These are phyloP conservation scores for Bruguiera parviflora DNA, from an alignment of 345 rosid species.

Conservation along the genomic window DNA sequence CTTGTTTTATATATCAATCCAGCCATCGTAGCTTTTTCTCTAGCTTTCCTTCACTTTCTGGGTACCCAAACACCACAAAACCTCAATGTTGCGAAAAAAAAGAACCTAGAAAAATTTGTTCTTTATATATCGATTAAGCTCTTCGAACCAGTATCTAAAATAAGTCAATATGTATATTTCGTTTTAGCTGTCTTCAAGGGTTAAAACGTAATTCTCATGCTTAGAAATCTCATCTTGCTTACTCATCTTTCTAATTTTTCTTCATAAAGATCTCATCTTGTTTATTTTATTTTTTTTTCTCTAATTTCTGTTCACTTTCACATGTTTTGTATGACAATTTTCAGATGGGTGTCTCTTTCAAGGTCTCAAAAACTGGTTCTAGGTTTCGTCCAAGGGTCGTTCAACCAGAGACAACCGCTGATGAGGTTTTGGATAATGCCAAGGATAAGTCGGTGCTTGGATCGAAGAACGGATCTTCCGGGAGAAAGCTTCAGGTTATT, in stretches of 20 bases:
- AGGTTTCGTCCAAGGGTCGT: constrained; percentile 54
- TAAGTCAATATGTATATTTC: background rate
- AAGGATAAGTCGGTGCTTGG: constrained; percentile 28
- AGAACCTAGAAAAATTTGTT: background rate
- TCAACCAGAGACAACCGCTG: constrained; percentile 31
- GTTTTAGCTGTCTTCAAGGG: background rate
- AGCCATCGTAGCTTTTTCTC: background rate
- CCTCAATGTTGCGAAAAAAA: background rate
- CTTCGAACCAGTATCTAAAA: background rate
- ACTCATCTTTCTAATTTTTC: background rate
- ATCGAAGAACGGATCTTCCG: constrained; percentile 21
- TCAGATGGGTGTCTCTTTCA: constrained; percentile 66
- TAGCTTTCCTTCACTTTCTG: constrained; percentile 6
- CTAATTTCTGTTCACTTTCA: background rate
- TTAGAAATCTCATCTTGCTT: background rate
- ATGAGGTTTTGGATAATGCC: constrained; percentile 37
- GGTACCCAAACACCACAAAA: constrained; percentile 5
- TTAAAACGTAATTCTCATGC: background rate
- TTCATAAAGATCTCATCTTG: background rate
- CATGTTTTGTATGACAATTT: background rate
- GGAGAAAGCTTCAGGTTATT: constrained; percentile 45
- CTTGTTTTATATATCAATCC: too few relatives aligned
- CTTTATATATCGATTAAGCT: background rate
- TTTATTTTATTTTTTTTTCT: background rate
- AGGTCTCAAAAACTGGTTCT: constrained; percentile 58